Base-by-base conservation (phyloP, 1,284 basidiomycete genomes). In the Pseudomicrostroma phylloplanum region DNA sequence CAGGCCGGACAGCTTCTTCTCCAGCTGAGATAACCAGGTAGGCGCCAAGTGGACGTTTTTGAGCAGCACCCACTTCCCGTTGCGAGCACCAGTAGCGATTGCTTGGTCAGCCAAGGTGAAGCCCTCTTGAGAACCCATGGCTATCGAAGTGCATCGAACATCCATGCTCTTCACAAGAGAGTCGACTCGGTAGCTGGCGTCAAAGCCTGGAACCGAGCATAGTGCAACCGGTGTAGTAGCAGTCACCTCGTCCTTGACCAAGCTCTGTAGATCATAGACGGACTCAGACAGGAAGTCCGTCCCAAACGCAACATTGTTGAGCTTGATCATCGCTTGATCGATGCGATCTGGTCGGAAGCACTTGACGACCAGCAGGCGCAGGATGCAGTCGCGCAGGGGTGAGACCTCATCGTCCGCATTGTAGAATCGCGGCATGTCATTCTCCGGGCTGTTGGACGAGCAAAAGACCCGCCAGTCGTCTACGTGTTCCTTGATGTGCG, bases 321-420 rank as follows among this genome's bases (percentile, higher is more conserved):
- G 89, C n/a, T 83, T 74, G 6, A 86, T 85, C 13, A 89, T 88
- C 1, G 89, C 87, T 76, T 91, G 89, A 57, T 92, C 81, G 19
- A 94, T 83, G 58, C 91, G 87, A 79, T 96, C 92, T 13, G 92
- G 91, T 36, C 92, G 85, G 74, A 94, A 82, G 78, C 90, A 92
- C 79, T 93, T 93, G 80, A 96, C 84, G 62, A 96, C 82, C 26
- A 92, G 82, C 68, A 91, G 83, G 17, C 85, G 83, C 39, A 90
- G 88, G 57, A 92, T 84, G 15, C 21, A 25, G 13, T 21, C 51
- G 21, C 51, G 51, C 9, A 88, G 86, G 67, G 88, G 85, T 40
- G 87, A 81, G 58, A 87, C 54, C 6, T 64, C 63, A 43, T 57
- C 57, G 54, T 70, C 74, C 1, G 60, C 61, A 0, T 72, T 85